phyloP scores from a whole-genome alignment of 2,329 filamentous ascomycete genomes.

The Chaetomium globosum region DNA sequence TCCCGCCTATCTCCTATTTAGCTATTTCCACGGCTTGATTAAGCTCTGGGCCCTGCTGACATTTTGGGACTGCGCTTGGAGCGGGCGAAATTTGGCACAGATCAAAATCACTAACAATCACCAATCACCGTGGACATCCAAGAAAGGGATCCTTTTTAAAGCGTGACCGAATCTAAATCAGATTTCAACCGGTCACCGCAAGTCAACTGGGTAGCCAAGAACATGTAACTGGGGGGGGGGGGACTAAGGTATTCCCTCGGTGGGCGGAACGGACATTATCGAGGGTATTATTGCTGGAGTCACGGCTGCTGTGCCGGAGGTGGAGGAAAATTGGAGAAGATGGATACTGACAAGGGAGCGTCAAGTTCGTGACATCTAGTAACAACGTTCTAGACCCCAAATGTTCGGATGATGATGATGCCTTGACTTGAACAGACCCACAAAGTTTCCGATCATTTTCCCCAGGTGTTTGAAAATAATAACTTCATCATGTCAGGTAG shows the following conservation, averaged over 20 bases:
- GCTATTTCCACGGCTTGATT: conserved; percentile 60
- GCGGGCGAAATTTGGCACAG: conserved; percentile 43
- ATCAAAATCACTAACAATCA: conserved; percentile 6
- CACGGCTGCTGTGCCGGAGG: background rate
- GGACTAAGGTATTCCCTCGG: background rate
- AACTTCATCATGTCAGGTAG: no score
- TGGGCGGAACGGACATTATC: background rate
- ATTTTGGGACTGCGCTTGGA: conserved; percentile 51
- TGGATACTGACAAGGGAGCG: background rate
- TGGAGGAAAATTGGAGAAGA: conserved; percentile 3
- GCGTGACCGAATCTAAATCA: background rate
- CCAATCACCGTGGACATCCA: background rate
- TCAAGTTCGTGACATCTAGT: background rate
- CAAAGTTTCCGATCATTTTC: no score
- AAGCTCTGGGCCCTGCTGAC: conserved; percentile 61
- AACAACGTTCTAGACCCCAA: no score
- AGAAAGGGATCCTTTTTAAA: background rate
- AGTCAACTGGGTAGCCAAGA: background rate
- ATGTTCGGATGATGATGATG: no score
- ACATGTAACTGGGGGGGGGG: background rate
- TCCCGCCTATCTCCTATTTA: conserved; percentile 55
- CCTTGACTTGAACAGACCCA: no score
- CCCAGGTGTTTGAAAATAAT: no score
- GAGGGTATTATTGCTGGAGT: conserved; percentile 1
- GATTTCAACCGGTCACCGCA: background rate